Base-by-base conservation (phyloP, 495 filamentous ascomycete genomes). In the Chaetomidium leptoderma region DNA sequence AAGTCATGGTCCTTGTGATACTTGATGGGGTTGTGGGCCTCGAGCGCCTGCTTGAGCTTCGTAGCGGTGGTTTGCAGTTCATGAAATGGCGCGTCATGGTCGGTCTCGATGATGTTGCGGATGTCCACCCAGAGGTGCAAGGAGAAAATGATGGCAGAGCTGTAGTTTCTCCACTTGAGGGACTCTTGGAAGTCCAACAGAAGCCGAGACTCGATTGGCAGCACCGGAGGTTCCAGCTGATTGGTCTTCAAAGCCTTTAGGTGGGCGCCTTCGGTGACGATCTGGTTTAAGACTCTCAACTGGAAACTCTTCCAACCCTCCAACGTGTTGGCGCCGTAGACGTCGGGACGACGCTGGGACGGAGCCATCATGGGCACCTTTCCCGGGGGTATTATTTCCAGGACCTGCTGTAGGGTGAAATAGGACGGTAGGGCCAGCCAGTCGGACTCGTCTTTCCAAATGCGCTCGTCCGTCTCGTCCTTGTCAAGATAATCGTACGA, bases 71-170 rank as follows among this genome's bases (percentile, higher is more conserved):
- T 4, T 27, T 64, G 64, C 3, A 66, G 50, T 24, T 63, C 46
- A 11, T 65, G 30, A 45, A 67, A 66, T 9, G 60, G 51, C 14
- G 59, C 29, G n/a, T 19, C 24, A 17, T 57, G 59, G 9, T 66
- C 53, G 3, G 58, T 52, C 16, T 70, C 69, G 17, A 70, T 32
- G 37, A 70, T 70, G 36, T 61, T 47, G n/a, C 67, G 69, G 49
- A 70, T 64, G 35, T 70, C 65, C 21, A 66, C 55, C 47, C 55
- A 66, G 13, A 70, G 48, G 19, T 69, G 66, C 11, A 64, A 53
- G 6, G 57, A 63, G 29, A 72, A 70, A 13, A 66, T 35, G 9
- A 62, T 55, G 16, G 55, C 45, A 8, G 59, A 57, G 23, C 49
- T 44, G 33, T 62, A 52, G 0, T 26, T 14, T 9, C 52, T 43